Evolutionary conservation across 2,329 filamentous ascomycete species (phyloP), one percentile per base, ranked within the genome.

Genomic region (Penicillium sp.): DNA sequence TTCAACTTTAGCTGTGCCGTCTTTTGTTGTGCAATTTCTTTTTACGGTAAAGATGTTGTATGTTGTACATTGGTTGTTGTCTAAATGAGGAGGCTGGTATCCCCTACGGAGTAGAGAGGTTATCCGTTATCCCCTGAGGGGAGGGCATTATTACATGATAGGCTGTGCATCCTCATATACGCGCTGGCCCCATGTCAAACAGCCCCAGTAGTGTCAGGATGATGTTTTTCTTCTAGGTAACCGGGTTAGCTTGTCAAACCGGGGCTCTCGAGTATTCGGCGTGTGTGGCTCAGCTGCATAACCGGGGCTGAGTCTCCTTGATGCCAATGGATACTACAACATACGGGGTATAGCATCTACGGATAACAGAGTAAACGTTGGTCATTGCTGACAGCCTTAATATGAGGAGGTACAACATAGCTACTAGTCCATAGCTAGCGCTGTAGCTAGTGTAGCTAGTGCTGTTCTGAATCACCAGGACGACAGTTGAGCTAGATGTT

Each of bases 91-190:
- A 52, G 58, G 60, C 54, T 60, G 60, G 58, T 41, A 46, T 43
- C 45, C 62, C 59, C 58, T 61, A 31, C 10, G 10, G 10, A 4
- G 10, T 31, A 38, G 25, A 55, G 27, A n/a, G 43, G 27, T 15
- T 31, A 13, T 19, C 40, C 15, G 23, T 44, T 33, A 52, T 34
- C 38, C 61, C 58, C 56, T 61, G 46, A 57, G 33, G 29, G n/a
- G 19, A 53, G n/a, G 21, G 15, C 15, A 39, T 39, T 33, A 40
- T 43, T 48, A 23, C 34, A 27, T 47, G 50, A 53, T 55, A 29
- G 7, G 5, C 43, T 62, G 63, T 50, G 59, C 44, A 57, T 63
- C 56, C 53, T 60, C 47, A 59, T 59, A 40, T 60, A 60, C 27
- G 54, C 60, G 57, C 60, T 43, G 60, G 49, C 29, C 52, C 58